phyloP scores from a whole-genome alignment of 2,329 filamentous ascomycete species.

The Emergomyces orientalis region DNA sequence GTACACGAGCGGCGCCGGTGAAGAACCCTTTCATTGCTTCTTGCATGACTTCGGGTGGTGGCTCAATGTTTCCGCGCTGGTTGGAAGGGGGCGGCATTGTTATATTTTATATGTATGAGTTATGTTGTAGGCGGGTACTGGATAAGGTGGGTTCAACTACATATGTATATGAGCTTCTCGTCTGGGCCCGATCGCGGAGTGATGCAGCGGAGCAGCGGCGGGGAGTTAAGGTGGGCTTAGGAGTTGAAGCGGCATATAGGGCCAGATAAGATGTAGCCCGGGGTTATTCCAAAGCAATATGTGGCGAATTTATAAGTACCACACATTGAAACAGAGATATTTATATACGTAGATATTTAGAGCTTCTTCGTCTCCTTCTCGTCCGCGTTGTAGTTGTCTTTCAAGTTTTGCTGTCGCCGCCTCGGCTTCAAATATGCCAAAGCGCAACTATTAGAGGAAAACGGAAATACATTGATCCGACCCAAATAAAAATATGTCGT shows the following conservation, averaged over 20 bases:
- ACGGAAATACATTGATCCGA: slow-evolving; percentile 2
- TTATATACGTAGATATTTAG: neutral
- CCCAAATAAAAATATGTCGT: neutral
- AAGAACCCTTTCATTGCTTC: slow-evolving; percentile 36
- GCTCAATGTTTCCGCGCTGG: slow-evolving; percentile 32
- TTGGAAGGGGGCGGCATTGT: slow-evolving; percentile 36
- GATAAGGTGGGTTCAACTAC: neutral
- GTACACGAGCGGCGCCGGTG: slow-evolving; percentile 35
- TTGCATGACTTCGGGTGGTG: slow-evolving; percentile 34
- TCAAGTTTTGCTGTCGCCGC: too few relatives aligned
- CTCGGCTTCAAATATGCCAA: neutral
- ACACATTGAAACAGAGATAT: neutral
- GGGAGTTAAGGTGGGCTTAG: neutral
- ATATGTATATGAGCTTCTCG: neutral
- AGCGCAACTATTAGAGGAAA: neutral
- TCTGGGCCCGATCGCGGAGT: too few relatives aligned
- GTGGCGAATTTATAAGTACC: neutral
- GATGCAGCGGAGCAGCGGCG: neutral
- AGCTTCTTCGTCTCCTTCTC: neutral
- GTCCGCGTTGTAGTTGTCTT: neutral
- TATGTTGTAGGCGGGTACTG: neutral
- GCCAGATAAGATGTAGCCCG: neutral
- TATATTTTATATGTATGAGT: neutral
- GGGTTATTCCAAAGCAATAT: neutral
- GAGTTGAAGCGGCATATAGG: too few relatives aligned